A percentile compares a stretch with the other conserved stretches of the same genome.
Conservation (phyloP, 306 rosid species). For the Hippophae gyantsensis region DNA sequence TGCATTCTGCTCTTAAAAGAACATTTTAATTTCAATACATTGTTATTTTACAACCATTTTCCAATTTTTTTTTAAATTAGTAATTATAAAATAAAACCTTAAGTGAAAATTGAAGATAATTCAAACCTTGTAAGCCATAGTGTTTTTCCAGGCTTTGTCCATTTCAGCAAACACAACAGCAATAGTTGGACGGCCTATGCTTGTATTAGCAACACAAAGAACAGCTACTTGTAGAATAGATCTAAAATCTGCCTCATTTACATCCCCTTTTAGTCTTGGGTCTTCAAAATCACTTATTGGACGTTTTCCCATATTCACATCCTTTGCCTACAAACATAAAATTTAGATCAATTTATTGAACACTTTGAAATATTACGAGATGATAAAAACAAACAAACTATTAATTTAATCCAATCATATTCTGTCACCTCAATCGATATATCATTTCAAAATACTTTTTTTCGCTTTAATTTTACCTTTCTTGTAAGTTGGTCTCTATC, state of each 20-base stretch:
- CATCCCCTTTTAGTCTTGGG: conserved; percentile 45
- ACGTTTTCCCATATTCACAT: conserved; percentile 57
- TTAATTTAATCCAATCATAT: too few species aligned
- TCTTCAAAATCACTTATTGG: conserved; percentile 61
- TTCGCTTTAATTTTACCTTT: conserved; percentile 32
- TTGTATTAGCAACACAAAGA: conserved; percentile 70
- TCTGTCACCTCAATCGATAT: too few species aligned
- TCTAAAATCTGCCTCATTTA: conserved; percentile 46
- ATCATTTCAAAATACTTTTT: too few species aligned
- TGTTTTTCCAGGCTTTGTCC: conserved; percentile 46
- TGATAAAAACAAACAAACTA: too few species aligned
- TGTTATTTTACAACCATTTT: background rate
- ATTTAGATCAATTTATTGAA: background rate
- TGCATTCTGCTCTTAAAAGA: conserved; percentile 25
- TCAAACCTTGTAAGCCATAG: conserved; percentile 10
- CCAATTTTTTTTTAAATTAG: background rate
- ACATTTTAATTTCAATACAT: background rate
- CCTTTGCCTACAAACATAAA: conserved; percentile 49
- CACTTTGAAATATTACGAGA: too few species aligned
- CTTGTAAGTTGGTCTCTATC: conserved; percentile 83
- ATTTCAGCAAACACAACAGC: conserved; percentile 51
- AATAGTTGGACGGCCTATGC: conserved; percentile 65
- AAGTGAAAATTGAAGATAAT: too few species aligned
- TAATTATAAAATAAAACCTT: too few species aligned
- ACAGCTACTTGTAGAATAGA: conserved; percentile 62